phyloP scores from a whole-genome alignment of 2,329 filamentous ascomycete species.

The Aschersonia sp. region DNA sequence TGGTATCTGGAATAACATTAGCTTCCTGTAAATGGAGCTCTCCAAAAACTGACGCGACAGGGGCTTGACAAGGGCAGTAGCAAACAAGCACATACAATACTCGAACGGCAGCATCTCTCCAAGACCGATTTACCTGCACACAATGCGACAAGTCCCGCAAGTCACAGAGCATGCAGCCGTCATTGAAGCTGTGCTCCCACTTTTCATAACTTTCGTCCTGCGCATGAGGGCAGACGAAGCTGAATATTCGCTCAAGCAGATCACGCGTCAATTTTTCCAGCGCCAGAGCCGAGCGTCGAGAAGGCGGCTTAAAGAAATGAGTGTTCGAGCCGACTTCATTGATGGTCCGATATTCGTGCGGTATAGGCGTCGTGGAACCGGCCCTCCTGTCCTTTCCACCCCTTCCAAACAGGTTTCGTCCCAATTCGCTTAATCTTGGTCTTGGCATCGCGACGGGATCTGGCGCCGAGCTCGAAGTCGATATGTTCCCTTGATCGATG shows the following conservation, averaged over 20 bases:
- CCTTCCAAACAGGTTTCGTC: neutral
- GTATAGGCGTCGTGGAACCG: constrained; percentile 9
- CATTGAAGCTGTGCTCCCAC: constrained; percentile 66
- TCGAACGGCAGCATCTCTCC: constrained; percentile 40
- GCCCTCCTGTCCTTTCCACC: constrained; percentile 21
- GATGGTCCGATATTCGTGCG: constrained; percentile 14
- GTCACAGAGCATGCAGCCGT: constrained; percentile 87
- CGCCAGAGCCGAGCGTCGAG: constrained; percentile 22
- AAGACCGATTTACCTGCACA: constrained; percentile 57
- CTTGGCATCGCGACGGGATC: too few relatives aligned
- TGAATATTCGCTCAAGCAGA: constrained; percentile 67
- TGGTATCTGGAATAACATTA: constrained; percentile 50
- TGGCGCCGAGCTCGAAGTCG: too few relatives aligned
- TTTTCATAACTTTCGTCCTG: constrained; percentile 65
- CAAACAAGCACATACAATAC: constrained; percentile 41
- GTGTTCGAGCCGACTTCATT: constrained; percentile 9
- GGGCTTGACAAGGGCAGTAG: neutral
- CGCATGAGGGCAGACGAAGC: constrained; percentile 70
- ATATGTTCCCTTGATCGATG: too few relatives aligned
- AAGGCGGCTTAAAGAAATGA: constrained; percentile 19
- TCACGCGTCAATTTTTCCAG: constrained; percentile 46
- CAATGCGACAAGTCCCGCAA: constrained; percentile 77
- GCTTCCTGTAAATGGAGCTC: neutral
- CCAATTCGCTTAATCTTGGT: too few relatives aligned
- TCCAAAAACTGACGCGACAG: neutral